Evolutionary conservation across 805 yeast genomes (phyloP).

Genomic region (Yamadazyma phyllophila): DNA sequence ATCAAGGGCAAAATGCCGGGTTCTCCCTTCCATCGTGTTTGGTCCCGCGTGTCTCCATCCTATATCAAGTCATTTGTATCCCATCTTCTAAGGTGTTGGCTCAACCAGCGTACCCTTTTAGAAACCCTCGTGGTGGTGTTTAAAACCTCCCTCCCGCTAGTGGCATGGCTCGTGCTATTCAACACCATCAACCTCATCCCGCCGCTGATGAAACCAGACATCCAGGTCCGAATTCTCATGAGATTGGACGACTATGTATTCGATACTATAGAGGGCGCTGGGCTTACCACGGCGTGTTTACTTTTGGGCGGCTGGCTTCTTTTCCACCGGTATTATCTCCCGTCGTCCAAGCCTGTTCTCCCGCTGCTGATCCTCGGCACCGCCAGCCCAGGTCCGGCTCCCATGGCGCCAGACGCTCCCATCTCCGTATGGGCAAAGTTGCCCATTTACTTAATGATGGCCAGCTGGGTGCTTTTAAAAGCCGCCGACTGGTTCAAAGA

Average conservation of each 20-base stretch:
- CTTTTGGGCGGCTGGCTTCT: slow-evolving; percentile 19
- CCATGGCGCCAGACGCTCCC: neutral
- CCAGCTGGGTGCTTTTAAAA: slow-evolving; percentile 51
- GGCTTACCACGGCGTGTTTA: slow-evolving; percentile 16
- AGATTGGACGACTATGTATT: slow-evolving; percentile 43
- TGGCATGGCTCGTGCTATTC: slow-evolving; percentile 14
- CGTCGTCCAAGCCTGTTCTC: neutral
- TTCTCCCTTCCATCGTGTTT: neutral
- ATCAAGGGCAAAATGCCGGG: neutral
- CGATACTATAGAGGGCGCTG: slow-evolving; percentile 13
- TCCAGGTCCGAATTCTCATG: slow-evolving; percentile 49
- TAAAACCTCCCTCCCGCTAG: slow-evolving; percentile 6
- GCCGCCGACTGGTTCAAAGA: slow-evolving; percentile 39
- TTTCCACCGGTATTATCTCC: neutral
- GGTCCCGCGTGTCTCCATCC: neutral
- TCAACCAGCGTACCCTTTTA: slow-evolving; percentile 3
- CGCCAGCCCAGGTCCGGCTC: neutral
- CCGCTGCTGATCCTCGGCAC: neutral
- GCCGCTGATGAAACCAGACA: slow-evolving; percentile 46
- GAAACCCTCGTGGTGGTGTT: slow-evolving; percentile 3
- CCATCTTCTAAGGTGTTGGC: slow-evolving; percentile 9
- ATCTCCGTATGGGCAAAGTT: slow-evolving; percentile 13
- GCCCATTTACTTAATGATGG: slow-evolving; percentile 41
- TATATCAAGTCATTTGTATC: neutral
- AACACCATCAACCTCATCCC: slow-evolving; percentile 17